Base-by-base conservation (phyloP, 2,329 filamentous ascomycete species). In the Triangularia verruculosa region DNA sequence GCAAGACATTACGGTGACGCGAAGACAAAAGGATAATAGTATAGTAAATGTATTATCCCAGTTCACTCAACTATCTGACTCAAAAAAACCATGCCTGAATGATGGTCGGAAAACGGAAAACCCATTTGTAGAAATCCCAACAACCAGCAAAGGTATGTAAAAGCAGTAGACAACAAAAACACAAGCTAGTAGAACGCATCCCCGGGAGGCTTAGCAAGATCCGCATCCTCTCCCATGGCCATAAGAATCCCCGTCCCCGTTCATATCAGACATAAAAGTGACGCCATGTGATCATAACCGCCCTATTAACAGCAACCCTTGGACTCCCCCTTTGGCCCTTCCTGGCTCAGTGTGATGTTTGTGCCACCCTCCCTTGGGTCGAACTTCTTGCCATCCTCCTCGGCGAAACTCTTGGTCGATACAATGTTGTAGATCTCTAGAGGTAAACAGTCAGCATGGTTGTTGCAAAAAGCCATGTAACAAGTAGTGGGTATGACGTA, bases 381-480 rank as follows among this genome's bases (percentile, higher is more conserved):
- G 73, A 95, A 90, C 70, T 90, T 89, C 74, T 90, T 89, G 76
- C 92, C 90, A 68, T 89, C 84, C 74, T 91, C 92, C 74, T 90
- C 91, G 77, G 97, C 94, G 73, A 98, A 88, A 51, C 93, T 92
- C 85, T 98, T 98, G 86, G 91, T 95, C 63, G 94, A 98, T 69
- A 99, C 95, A 73, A 99, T 99, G 75, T 93, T 91, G 86, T 98
- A 99, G 82, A 99, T 99, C 85, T 99, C 95, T 97, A 62, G 57
- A 15, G 4, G 39, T 4, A 57, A 13, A 30, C n/a, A 8, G 56
- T 69, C 27, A 66, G 59, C 17, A n/a, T 22, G 15, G 13, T 25
- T 15, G 32, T 28, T n/a, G 52, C 53, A 8, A 53, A 57, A 30
- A 15, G 34, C 22, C 39, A n/a, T n/a, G n/a, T n/a, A n/a, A n/a